These are phyloP conservation scores for Hebeloma cylindrosporum DNA, from an alignment of 768 basidiomycete species.

Conservation along the genomic window DNA sequence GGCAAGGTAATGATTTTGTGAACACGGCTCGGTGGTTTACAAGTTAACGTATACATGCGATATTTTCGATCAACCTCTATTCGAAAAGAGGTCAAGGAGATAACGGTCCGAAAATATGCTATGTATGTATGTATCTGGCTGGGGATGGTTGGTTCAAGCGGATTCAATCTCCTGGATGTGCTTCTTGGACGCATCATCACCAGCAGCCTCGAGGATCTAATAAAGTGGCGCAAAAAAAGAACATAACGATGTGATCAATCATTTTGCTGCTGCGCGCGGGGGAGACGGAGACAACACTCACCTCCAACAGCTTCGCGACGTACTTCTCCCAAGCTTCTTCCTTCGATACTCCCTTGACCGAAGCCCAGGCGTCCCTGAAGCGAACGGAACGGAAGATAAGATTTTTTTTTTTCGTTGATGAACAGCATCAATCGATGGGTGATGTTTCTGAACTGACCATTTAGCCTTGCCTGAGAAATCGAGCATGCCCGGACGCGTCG, in stretches of 20 bases:
- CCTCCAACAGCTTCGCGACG: constrained; percentile 71
- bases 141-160: constrained; percentile 29
- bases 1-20: too few relatives aligned
- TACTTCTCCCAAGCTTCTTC: constrained; percentile 76
- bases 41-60: too few relatives aligned
- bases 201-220: constrained; percentile 30
- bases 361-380: constrained; percentile 86
- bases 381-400: too few relatives aligned
- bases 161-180: constrained; percentile 62
- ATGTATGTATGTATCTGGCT: neutral
- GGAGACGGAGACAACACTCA: constrained; percentile 29
- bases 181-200: constrained; percentile 53
- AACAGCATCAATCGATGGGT: neutral
- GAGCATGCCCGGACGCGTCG: constrained; percentile 65
- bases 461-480: constrained; percentile 90
- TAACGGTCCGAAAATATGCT: constrained; percentile 3
- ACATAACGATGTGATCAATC: neutral
- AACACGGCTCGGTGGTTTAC: too few relatives aligned
- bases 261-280: too few relatives aligned
- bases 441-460: constrained; percentile 55
- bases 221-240: neutral
- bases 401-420: constrained; percentile 1
- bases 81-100: neutral
- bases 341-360: constrained; percentile 65
- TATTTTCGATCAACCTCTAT: too few relatives aligned